Evolutionary conservation across 2,329 filamentous ascomycete genomes (phyloP).

Genomic region (Rhynchosporium secalis): DNA sequence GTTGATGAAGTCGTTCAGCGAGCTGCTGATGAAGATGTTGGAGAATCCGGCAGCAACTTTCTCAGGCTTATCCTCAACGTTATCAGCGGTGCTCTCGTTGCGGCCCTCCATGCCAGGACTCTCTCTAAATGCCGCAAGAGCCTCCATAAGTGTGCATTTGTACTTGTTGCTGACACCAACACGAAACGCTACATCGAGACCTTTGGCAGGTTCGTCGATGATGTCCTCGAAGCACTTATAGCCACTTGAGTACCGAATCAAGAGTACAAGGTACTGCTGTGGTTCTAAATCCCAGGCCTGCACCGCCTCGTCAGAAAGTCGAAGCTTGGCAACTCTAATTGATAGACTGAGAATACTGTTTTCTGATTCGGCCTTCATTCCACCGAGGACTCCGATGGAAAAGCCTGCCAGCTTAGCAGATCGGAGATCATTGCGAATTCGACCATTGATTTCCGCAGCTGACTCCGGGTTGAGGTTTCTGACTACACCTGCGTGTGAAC

Average conservation of each 20-base stretch:
- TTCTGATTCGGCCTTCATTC: slow-evolving; percentile 44
- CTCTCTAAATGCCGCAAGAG: slow-evolving; percentile 41
- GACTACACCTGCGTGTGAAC: slow-evolving; percentile 6
- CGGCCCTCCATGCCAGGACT: slow-evolving; percentile 34
- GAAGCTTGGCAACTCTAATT: slow-evolving; percentile 67
- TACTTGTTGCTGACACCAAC: slow-evolving; percentile 71
- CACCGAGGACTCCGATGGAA: slow-evolving; percentile 62
- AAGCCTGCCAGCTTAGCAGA: slow-evolving; percentile 65
- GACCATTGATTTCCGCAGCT: slow-evolving; percentile 30
- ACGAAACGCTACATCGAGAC: slow-evolving; percentile 55
- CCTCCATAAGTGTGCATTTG: slow-evolving; percentile 61
- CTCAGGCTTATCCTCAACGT: background rate
- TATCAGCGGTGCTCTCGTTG: background rate
- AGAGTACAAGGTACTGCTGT: slow-evolving; percentile 69
- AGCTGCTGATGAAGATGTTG: slow-evolving; percentile 69
- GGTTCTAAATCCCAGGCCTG: slow-evolving; percentile 72
- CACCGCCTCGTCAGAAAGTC: slow-evolving; percentile 71
- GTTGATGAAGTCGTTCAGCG: slow-evolving; percentile 68
- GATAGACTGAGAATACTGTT: slow-evolving; percentile 64
- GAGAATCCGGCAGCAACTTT: slow-evolving; percentile 45
- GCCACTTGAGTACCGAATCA: slow-evolving; percentile 63
- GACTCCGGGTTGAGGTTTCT: slow-evolving; percentile 21
- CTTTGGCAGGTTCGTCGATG: slow-evolving; percentile 43
- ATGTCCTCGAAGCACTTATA: slow-evolving; percentile 63
- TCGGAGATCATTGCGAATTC: slow-evolving; percentile 62